Evolutionary conservation across 129 eudicot species (phyloP).

Genomic region (Helichrysum umbraculigerum): DNA sequence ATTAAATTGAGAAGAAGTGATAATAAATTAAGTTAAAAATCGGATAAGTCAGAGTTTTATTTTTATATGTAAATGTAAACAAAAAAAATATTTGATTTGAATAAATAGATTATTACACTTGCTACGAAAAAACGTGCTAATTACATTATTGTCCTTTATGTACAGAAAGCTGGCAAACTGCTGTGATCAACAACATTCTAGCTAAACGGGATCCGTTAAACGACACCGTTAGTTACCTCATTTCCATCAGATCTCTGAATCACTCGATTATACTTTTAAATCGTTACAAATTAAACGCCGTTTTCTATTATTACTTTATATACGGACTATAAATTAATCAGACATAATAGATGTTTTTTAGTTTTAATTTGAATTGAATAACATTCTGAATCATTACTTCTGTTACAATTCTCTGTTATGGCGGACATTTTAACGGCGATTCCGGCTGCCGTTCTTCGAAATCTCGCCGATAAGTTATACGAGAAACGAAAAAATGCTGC

Average conservation of each 20-base stretch:
- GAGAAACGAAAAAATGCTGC: constrained; percentile 97
- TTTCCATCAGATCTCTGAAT: constrained; percentile 16
- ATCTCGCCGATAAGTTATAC: constrained; percentile 83
- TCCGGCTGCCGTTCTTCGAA: constrained; percentile 82
- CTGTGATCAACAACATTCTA: constrained; percentile 22
- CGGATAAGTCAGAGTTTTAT: too few species aligned
- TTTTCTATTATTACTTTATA: not conserved
- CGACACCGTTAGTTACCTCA: constrained; percentile 18
- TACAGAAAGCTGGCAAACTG: constrained; percentile 30
- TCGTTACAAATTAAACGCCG: not conserved
- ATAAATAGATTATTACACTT: not conserved
- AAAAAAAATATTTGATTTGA: not conserved
- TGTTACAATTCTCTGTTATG: constrained; percentile 34
- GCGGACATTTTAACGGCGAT: constrained; percentile 69
- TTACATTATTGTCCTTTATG: constrained; percentile 17
- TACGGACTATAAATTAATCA: not conserved
- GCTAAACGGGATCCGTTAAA: constrained; percentile 8
- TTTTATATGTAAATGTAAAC: not conserved
- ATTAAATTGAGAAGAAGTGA: too few species aligned
- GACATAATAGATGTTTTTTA: not conserved
- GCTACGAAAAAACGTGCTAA: not conserved
- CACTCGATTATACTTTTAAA: constrained; percentile 6
- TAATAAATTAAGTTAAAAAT: too few species aligned
- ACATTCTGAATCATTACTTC: constrained; percentile 2
- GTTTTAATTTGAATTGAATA: not conserved